These are phyloP conservation scores for Jasminum sambac DNA, from an alignment of 257 asterid species.

Conservation along the genomic window DNA sequence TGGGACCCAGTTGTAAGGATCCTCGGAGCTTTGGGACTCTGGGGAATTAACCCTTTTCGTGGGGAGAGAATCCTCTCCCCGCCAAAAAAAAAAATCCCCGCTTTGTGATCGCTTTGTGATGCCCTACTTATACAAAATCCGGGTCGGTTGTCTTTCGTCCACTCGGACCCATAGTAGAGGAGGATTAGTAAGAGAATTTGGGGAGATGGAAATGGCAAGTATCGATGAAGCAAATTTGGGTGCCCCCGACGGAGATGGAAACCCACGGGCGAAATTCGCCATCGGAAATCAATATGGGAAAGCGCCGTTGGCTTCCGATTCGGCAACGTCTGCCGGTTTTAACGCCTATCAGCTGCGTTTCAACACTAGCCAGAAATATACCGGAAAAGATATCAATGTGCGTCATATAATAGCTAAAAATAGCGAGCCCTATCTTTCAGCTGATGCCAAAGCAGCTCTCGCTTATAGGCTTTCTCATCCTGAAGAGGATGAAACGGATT, in stretches of 20 bases:
- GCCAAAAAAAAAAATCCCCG: no score
- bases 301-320: conserved; percentile 66
- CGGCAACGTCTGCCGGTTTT: conserved; percentile 91
- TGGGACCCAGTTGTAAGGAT: no score
- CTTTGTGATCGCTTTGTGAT: no score
- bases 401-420: no score
- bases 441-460: no score
- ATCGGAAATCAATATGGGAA: conserved; percentile 22
- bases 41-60: no score
- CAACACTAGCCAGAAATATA: conserved; percentile 81
- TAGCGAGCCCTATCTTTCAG: no score
- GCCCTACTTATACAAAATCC: neutral
- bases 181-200: neutral
- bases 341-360: conserved; percentile 83
- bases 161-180: neutral
- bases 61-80: no score
- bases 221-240: conserved; percentile 38
- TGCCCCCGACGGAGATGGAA: conserved; percentile 23
- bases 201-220: conserved; percentile 32
- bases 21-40: no score
- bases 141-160: no score
- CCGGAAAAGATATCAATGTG: no score
- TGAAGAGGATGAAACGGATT: conserved; percentile 76
- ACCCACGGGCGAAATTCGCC: conserved; percentile 36
- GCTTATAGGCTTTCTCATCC: no score